These are phyloP conservation scores for Scalesia atractyloides DNA, from an alignment of 129 eudicot genomes.

Conservation along the genomic window DNA sequence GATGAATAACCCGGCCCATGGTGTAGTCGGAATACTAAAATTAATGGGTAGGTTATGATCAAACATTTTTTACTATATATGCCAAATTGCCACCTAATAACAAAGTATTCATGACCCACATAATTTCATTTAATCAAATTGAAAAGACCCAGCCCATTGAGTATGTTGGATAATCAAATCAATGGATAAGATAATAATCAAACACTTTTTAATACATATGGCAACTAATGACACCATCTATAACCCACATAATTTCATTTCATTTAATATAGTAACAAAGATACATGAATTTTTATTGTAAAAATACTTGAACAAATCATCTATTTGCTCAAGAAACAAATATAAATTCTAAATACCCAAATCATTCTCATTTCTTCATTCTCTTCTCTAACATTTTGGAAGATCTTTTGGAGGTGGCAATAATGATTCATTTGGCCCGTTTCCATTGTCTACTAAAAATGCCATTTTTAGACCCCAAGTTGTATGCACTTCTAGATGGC, in stretches of 20 bases:
- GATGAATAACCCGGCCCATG: background rate
- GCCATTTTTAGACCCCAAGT: conserved; percentile 93
- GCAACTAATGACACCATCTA: background rate
- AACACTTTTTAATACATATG: background rate
- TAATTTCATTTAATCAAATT: background rate
- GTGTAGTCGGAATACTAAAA: background rate
- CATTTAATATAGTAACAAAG: conserved; percentile 11
- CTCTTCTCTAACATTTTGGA: conserved; percentile 53
- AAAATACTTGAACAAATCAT: conserved; percentile 34
- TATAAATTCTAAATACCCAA: conserved; percentile 18
- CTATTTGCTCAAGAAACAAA: conserved; percentile 44
- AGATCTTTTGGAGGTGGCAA: conserved; percentile 87
- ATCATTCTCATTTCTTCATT: conserved; percentile 8
- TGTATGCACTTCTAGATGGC: conserved; percentile 82
- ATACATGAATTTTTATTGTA: conserved; percentile 20
- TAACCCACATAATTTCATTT: conserved; percentile 2
- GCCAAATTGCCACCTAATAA: background rate
- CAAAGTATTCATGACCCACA: background rate
- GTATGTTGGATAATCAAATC: background rate
- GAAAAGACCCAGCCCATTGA: background rate
- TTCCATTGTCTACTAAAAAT: conserved; percentile 77
- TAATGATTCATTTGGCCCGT: conserved; percentile 72
- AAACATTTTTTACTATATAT: background rate
- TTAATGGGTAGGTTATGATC: background rate
- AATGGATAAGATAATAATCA: background rate